phyloP scores from a whole-genome alignment of 1,284 basidiomycete species.

The Vanrija pseudolonga region DNA sequence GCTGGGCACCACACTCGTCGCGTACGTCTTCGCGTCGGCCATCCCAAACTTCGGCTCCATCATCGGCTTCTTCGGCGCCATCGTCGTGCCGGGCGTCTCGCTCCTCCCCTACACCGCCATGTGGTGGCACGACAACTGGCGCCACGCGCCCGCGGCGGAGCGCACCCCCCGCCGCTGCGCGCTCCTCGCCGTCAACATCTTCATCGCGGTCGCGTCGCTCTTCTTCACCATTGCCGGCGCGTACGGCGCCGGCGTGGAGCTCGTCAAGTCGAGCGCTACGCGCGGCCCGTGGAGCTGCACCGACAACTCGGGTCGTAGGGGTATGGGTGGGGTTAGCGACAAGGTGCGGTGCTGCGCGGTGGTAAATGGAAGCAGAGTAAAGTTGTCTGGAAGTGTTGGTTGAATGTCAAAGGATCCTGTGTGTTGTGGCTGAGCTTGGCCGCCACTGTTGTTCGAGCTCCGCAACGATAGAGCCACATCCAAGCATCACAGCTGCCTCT shows the following conservation, averaged over 20 bases:
- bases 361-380: too few species aligned
- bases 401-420: too few species aligned
- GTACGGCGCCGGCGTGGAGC: slow-evolving; percentile 23
- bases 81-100: slow-evolving; percentile 18
- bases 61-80: slow-evolving; percentile 29
- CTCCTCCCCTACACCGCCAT: slow-evolving; percentile 27
- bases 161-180: slow-evolving; percentile 13
- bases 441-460: too few species aligned
- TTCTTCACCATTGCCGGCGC: slow-evolving; percentile 28
- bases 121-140: slow-evolving; percentile 31
- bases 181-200: slow-evolving; percentile 25
- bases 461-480: too few species aligned
- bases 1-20: slow-evolving; percentile 11
- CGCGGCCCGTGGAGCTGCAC: slow-evolving; percentile 23
- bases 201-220: slow-evolving; percentile 28
- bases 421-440: too few species aligned
- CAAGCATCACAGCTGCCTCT: too few species aligned
- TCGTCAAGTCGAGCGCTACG: slow-evolving; percentile 16
- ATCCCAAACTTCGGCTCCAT: slow-evolving; percentile 24
- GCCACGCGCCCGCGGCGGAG: slow-evolving; percentile 8
- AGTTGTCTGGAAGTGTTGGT: too few species aligned
- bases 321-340: too few species aligned
- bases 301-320: slow-evolving; percentile 23
- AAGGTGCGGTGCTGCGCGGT: too few species aligned
- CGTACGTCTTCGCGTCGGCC: slow-evolving; percentile 27